Base-by-base conservation (phyloP, 2,329 filamentous ascomycete genomes). In the Aspergillus sp. region DNA sequence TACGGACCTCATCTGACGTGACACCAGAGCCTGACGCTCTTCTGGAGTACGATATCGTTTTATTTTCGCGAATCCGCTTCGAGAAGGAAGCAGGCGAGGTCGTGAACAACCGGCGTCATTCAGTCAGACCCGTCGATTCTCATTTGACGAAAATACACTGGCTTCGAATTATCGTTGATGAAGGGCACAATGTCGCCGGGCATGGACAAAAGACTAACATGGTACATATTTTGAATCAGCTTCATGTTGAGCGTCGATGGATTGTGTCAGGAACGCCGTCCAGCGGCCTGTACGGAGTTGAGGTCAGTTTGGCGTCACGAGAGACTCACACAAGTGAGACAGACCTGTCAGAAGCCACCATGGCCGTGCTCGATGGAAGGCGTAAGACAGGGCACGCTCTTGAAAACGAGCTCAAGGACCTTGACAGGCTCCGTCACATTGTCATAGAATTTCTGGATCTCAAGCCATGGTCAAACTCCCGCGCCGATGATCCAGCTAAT, bases 181-280 rank as follows among this genome's bases (percentile, higher is more conserved):
- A 97, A 77, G 93, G 93, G 0, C 91, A 97, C 67, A 88, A 83
- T 54, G 86, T 96, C 53, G 89, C 90, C 0, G 87, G 88, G 34
- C 82, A 82, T 5, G 75, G 76, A 9, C 77, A 76, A 47, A 83
- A 78, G 59, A 90, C 84, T 1, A 81, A 77, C 43, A 81, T 83
- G 29, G 76, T 82, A 4, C 67, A 78, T 14, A 75, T 86, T 7
- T 73, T 84, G 4, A 72, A 80, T 32, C 73, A 78, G 47, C 76
- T 86, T 20, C 70, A 72, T 42, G 68, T 91, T 14, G 86, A 91
- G 44, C 83, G 89, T 16, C 84, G 88, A 9, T 97, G 93, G 93
- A 84, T 96, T 3, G 88, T 96, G 0, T 95, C 89, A 1, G 93
- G 93, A 51, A 97, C 93, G 0, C 93, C 93, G 2, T 91, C 91